Evolutionary conservation across 2,329 filamentous ascomycete genomes (phyloP).

Genomic region (Aphanocladium album): DNA sequence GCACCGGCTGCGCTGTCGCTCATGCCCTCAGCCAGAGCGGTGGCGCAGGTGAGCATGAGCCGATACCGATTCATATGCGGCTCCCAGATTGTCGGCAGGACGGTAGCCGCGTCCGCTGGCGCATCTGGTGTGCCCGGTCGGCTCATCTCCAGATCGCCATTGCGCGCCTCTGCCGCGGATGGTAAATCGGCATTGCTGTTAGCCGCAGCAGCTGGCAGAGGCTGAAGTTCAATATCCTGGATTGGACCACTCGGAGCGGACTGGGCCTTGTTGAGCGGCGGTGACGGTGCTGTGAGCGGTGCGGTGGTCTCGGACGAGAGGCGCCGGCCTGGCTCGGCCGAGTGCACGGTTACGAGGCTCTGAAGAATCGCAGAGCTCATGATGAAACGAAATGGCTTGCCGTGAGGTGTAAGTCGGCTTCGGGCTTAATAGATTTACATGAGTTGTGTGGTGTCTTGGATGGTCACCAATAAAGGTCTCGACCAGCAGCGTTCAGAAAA

Average conservation of each 20-base stretch:
- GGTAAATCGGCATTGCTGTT: too few relatives aligned
- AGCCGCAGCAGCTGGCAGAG: background rate
- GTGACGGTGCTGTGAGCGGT: background rate
- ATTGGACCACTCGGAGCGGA: background rate
- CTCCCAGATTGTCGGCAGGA: slow-evolving; percentile 53
- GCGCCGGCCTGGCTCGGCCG: background rate
- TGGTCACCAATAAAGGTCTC: too few relatives aligned
- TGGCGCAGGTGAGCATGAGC: slow-evolving; percentile 57
- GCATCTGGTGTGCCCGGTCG: slow-evolving; percentile 41
- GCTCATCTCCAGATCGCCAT: slow-evolving; percentile 47
- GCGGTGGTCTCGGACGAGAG: slow-evolving; percentile 1
- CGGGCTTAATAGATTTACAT: background rate
- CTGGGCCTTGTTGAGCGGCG: background rate
- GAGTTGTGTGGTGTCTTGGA: background rate
- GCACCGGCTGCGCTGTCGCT: slow-evolving; percentile 74
- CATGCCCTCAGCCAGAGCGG: slow-evolving; percentile 65
- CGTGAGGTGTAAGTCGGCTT: background rate
- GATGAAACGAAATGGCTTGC: background rate
- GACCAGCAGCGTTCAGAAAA: too few relatives aligned
- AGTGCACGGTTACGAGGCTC: slow-evolving; percentile 7
- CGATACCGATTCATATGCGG: slow-evolving; percentile 67
- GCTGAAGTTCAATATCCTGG: background rate
- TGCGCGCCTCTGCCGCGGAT: background rate
- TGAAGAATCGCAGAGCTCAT: slow-evolving; percentile 8
- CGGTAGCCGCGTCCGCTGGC: slow-evolving; percentile 34